Conservation (phyloP, 805 yeast genomes). For the Candida awuae region DNA sequence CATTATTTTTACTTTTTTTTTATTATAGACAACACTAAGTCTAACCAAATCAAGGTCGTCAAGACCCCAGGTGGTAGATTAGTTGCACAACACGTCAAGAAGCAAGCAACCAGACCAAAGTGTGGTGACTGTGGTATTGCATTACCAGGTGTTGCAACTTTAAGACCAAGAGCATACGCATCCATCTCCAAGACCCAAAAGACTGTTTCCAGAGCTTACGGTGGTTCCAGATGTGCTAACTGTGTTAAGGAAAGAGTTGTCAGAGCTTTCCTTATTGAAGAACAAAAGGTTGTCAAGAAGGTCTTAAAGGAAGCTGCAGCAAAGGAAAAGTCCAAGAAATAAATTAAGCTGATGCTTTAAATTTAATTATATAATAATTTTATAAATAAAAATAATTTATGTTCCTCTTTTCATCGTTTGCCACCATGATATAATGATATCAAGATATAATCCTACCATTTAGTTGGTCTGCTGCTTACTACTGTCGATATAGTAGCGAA, state of each 20-base stretch:
- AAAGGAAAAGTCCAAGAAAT: conserved; percentile 58
- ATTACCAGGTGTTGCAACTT: conserved; percentile 67
- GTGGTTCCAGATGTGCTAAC: conserved; percentile 98
- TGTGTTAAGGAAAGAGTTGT: conserved; percentile 99
- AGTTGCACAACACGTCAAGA: conserved; percentile 96
- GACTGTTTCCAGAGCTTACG: conserved; percentile 99
- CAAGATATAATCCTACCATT: conserved; percentile 1
- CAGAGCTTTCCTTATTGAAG: conserved; percentile 99
- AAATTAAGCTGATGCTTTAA: too few relatives aligned
- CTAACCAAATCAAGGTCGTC: conserved; percentile 98
- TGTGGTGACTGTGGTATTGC: conserved; percentile 81
- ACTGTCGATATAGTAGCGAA: conserved; percentile 31
- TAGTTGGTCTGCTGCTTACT: conserved; percentile 9
- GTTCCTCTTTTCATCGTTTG: too few relatives aligned
- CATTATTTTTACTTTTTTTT: conserved; percentile 9
- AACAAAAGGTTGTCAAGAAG: conserved; percentile 99
- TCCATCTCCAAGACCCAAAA: conserved; percentile 90
- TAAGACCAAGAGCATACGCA: conserved; percentile 99
- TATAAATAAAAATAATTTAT: conserved; percentile 1
- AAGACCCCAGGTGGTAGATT: conserved; percentile 99
- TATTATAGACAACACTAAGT: conserved; percentile 89
- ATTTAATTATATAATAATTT: conserved; percentile 1
- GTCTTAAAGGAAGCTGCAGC: conserved; percentile 95
- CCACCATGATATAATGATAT: conserved; percentile 2
- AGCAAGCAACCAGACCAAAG: conserved; percentile 78